phyloP scores from a whole-genome alignment of 306 rosid species.

The Castanea mollissima region DNA sequence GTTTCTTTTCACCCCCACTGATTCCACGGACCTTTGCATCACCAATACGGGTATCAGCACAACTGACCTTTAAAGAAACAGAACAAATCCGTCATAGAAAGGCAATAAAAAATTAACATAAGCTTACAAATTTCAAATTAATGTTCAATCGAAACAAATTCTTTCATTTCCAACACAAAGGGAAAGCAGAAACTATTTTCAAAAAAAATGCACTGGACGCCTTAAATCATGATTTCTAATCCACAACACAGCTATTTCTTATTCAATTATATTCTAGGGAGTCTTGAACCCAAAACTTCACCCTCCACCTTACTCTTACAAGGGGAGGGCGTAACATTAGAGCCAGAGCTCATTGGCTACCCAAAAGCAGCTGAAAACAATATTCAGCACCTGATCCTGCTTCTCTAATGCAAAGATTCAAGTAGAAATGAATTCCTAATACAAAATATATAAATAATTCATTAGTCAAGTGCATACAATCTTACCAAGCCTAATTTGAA shows the following conservation, averaged over 20 bases:
- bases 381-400: not conserved
- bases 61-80: constrained; percentile 60
- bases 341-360: not conserved
- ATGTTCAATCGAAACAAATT: not conserved
- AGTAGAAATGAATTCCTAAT: no score
- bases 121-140: not conserved
- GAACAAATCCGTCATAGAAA: constrained; percentile 14
- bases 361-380: not conserved
- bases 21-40: constrained; percentile 90
- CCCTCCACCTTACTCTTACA: no score
- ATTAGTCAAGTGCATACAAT: constrained; percentile 2
- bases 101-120: not conserved
- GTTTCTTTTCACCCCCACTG: constrained; percentile 95
- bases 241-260: not conserved
- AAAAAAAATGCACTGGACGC: constrained; percentile 3
- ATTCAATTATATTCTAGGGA: not conserved
- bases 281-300: no score
- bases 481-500: constrained; percentile 85
- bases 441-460: not conserved
- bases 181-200: constrained; percentile 22
- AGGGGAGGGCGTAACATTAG: no score
- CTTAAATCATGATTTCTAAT: not conserved
- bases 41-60: constrained; percentile 87
- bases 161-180: not conserved
- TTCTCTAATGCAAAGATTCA: no score